A percentile compares a stretch with the other conserved stretches of the same genome.
phyloP scores from a whole-genome alignment of 169 alveolate species.

The Theileria sp. region DNA sequence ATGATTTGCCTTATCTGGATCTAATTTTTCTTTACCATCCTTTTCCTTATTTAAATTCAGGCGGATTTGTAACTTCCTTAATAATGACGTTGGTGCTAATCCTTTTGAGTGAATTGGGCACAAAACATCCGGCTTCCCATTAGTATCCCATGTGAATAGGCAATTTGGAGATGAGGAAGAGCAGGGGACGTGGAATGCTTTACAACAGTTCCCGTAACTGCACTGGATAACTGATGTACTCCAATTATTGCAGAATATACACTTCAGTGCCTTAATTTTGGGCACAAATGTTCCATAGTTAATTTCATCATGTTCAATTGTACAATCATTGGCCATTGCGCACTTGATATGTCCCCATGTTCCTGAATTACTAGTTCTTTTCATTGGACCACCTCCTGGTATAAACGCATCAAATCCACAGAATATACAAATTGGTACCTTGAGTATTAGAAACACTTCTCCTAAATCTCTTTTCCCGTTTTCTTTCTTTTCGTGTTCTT shows the following conservation, averaged over 20 bases:
- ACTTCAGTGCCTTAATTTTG: conserved; percentile 68
- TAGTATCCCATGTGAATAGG: conserved; percentile 69
- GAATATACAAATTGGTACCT: conserved; percentile 71
- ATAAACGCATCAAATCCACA: conserved; percentile 76
- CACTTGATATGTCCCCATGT: conserved; percentile 80
- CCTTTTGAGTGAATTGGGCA: conserved; percentile 76
- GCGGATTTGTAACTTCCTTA: conserved; percentile 72
- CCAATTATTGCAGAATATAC: conserved; percentile 51
- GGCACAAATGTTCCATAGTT: conserved; percentile 61
- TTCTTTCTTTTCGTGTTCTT: background rate
- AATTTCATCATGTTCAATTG: conserved; percentile 43
- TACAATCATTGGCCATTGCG: conserved; percentile 70
- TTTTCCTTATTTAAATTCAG: conserved; percentile 54
- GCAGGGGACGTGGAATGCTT: conserved; percentile 77
- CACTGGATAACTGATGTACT: conserved; percentile 73
- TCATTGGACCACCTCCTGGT: conserved; percentile 80
- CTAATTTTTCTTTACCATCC: conserved; percentile 7
- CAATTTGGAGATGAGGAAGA: conserved; percentile 74
- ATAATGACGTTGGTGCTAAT: conserved; percentile 76
- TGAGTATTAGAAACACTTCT: background rate
- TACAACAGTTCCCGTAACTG: conserved; percentile 69
- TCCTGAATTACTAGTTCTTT: conserved; percentile 69
- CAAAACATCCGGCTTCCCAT: conserved; percentile 67
- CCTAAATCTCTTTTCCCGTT: background rate
- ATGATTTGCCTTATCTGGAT: background rate